Base-by-base conservation (phyloP, 495 filamentous ascomycete species). In the Xylaria grammica region DNA sequence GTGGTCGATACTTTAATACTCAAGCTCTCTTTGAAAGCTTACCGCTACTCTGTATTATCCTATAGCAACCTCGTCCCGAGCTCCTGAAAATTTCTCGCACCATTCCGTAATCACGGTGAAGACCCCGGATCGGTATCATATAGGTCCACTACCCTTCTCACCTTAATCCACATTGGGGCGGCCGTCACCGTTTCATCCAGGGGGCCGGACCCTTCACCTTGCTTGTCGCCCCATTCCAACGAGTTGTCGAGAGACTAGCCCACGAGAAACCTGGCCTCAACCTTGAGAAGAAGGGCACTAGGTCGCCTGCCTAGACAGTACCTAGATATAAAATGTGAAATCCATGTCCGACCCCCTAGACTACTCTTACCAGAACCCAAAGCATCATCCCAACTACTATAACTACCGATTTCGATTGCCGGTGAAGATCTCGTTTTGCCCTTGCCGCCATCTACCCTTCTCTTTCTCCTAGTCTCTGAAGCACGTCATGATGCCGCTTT, bases 91-190 rank as follows among this genome's bases (percentile, higher is more conserved):
- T 58, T 22, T 45, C 54, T 58, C 40, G 36, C 40, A 26, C 40
- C 54, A 58, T 45, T 58, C 54, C 15, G 24, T 22, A 58, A 58
- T 58, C 24, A 58, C 54, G 54, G 54, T 58, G 54, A 58, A 58
- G 34, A 26, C 54, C 38, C 54, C 26, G 32, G 54, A 44, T 45
- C 54, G 24, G 38, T 30, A 44, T 58, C 54, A 44, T 32, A 30
- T 22, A 45, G 24, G 26, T 45, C 54, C 54, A 58, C 54, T 44
- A 20, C 45, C 3, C 8, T 49, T 45, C 54, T 58, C 54, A 58
- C 54, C 38, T 45, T 45, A 17, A 45, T 45, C 54, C 54, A 58
- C 38, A 44, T 29, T 58, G 10, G 38, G 36, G 19, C 40, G 26
- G 22, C 54, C 22, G 38, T 44, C 52, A n/a, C 3, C 19, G 54